These are phyloP conservation scores for Xerophyta viscosa DNA, from an alignment of 106 monocot genomes.

Conservation along the genomic window DNA sequence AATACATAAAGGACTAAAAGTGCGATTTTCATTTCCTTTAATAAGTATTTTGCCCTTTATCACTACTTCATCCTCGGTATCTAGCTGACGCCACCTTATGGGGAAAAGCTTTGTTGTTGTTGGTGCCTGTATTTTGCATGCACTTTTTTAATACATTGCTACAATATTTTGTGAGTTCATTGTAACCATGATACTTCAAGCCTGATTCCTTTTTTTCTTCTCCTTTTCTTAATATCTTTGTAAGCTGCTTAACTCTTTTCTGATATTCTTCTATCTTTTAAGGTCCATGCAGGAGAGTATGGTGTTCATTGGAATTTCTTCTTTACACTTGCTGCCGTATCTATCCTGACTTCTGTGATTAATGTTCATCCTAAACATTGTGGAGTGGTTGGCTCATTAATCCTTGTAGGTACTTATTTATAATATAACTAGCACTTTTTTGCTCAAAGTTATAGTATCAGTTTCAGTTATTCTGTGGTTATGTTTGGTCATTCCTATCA, in stretches of 20 bases:
- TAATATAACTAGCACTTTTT: not conserved
- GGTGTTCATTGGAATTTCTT: conserved; percentile 99
- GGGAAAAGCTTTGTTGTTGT: too few relatives aligned
- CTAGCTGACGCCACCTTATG: too few relatives aligned
- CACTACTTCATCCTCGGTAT: too few relatives aligned
- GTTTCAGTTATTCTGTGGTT: not conserved
- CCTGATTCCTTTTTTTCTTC: too few relatives aligned
- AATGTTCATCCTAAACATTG: conserved; percentile 68
- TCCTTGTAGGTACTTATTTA: conserved; percentile 55
- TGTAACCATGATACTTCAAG: too few relatives aligned
- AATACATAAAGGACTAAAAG: too few relatives aligned
- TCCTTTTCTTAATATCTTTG: not conserved
- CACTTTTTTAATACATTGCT: too few relatives aligned
- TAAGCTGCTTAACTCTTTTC: not conserved
- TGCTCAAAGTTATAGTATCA: not conserved
- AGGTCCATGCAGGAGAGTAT: conserved; percentile 98
- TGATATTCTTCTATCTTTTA: not conserved
- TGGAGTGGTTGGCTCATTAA: conserved; percentile 56
- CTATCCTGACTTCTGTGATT: conserved; percentile 57
- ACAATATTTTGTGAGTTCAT: too few relatives aligned
- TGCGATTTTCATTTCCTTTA: too few relatives aligned
- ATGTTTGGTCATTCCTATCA: conserved; percentile 3
- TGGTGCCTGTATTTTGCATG: too few relatives aligned
- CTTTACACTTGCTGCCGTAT: conserved; percentile 93
- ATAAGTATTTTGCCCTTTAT: too few relatives aligned